Evolutionary conservation across 192 early-diverging fungal species (phyloP).

Genomic region (Powellomyces hirtus): DNA sequence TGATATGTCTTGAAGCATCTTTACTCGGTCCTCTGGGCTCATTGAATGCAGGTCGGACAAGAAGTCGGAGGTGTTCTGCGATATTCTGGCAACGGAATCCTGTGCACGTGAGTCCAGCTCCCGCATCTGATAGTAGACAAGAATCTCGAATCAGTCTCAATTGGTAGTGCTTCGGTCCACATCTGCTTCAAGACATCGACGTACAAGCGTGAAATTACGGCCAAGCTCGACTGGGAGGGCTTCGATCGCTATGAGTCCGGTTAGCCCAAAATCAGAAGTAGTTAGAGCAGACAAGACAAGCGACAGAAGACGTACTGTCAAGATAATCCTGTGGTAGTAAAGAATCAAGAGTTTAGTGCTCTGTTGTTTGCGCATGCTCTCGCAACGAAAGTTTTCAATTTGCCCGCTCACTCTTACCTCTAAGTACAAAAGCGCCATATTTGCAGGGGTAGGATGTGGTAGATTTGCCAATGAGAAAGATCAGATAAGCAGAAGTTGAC

Average conservation of each 20-base stretch:
- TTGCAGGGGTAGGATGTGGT: not conserved
- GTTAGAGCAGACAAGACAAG: not conserved
- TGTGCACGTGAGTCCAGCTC: conserved; percentile 82
- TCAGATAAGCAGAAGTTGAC: no score
- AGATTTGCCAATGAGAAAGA: no score
- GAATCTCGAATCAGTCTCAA: not conserved
- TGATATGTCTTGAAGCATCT: conserved; percentile 52
- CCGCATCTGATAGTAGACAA: conserved; percentile 60
- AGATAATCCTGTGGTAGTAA: conserved; percentile 80
- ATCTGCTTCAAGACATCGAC: not conserved
- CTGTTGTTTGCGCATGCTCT: not conserved
- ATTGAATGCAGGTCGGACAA: conserved; percentile 57
- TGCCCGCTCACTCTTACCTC: conserved; percentile 18
- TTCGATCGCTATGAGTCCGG: conserved; percentile 30
- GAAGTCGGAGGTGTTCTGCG: conserved; percentile 68
- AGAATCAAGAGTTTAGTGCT: not conserved
- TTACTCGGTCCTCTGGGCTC: conserved; percentile 49
- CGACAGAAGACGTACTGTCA: conserved; percentile 62
- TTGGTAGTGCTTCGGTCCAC: no score
- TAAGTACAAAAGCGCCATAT: conserved; percentile 28
- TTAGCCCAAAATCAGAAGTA: not conserved
- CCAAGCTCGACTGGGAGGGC: conserved; percentile 47
- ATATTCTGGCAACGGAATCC: conserved; percentile 71
- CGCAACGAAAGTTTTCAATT: not conserved
- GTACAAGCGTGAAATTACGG: conserved; percentile 79